Evolutionary conservation across 2,329 filamentous ascomycete genomes (phyloP).

Genomic region (Paraphaeosphaeria sporulosa): DNA sequence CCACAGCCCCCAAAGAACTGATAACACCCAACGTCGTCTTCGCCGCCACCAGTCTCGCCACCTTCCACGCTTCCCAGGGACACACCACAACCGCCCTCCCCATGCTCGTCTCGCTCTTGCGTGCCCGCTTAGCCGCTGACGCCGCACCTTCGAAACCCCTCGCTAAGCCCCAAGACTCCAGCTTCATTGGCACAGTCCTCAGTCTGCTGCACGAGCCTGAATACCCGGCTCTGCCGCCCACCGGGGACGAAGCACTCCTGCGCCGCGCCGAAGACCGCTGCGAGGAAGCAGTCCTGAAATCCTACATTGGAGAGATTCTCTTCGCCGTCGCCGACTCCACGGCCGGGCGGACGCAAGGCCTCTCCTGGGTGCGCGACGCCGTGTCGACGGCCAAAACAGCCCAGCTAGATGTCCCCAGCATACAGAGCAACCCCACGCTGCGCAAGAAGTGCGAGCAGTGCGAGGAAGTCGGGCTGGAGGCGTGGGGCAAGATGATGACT

Average conservation of each 20-base stretch:
- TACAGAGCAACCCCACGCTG: constrained; percentile 49
- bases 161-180: constrained; percentile 30
- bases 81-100: constrained; percentile 76
- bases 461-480: constrained; percentile 75
- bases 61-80: constrained; percentile 75
- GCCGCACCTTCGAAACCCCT: constrained; percentile 44
- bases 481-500: constrained; percentile 84
- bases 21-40: constrained; percentile 78
- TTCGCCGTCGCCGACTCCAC: constrained; percentile 68
- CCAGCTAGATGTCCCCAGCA: constrained; percentile 56
- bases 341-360: constrained; percentile 64
- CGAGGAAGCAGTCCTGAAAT: constrained; percentile 84
- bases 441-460: constrained; percentile 77
- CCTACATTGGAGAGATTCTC: constrained; percentile 93
- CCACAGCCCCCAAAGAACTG: constrained; percentile 56
- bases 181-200: constrained; percentile 36
- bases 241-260: constrained; percentile 72
- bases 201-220: constrained; percentile 57
- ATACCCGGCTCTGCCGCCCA: constrained; percentile 75
- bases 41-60: constrained; percentile 78
- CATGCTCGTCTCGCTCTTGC: constrained; percentile 83
- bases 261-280: constrained; percentile 73
- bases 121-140: constrained; percentile 72
- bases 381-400: constrained; percentile 75
- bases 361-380: constrained; percentile 89